Conservation (phyloP, 164 flowering plant genomes). For the Stephania cephalantha region DNA sequence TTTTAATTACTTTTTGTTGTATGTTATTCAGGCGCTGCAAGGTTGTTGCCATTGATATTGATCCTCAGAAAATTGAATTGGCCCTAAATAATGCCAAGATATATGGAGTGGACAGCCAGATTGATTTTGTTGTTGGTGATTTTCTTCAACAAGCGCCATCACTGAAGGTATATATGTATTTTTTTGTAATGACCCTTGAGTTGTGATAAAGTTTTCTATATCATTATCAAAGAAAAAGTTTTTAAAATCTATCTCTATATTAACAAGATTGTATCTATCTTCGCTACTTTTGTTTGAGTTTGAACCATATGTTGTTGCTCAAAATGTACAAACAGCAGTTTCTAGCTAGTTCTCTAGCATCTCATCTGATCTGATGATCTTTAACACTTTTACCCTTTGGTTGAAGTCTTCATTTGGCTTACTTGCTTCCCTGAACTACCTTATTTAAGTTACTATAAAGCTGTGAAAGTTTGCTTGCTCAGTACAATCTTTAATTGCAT, state of each 20-base stretch:
- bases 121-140: constrained; percentile 60
- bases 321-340: not conserved
- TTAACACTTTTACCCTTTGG: not conserved
- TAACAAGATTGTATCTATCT: not conserved
- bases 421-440: not conserved
- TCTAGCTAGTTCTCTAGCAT: not conserved
- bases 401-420: not conserved
- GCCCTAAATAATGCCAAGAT: constrained; percentile 46
- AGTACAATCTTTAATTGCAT: not conserved
- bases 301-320: not conserved
- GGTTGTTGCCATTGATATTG: constrained; percentile 53
- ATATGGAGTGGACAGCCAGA: constrained; percentile 52
- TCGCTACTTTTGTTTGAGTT: not conserved
- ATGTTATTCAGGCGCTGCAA: constrained; percentile 30
- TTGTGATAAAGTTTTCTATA: no score
- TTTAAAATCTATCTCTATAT: not conserved
- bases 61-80: constrained; percentile 39
- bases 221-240: not conserved
- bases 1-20: not conserved
- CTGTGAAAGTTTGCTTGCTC: not conserved
- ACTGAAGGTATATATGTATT: constrained; percentile 35
- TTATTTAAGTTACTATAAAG: not conserved
- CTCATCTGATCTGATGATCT: not conserved
- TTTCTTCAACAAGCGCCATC: constrained; percentile 53
- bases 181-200: no score